Evolutionary conservation across 176 grass and related monocot genomes (phyloP).

Genomic region (Saccharum officinarum): DNA sequence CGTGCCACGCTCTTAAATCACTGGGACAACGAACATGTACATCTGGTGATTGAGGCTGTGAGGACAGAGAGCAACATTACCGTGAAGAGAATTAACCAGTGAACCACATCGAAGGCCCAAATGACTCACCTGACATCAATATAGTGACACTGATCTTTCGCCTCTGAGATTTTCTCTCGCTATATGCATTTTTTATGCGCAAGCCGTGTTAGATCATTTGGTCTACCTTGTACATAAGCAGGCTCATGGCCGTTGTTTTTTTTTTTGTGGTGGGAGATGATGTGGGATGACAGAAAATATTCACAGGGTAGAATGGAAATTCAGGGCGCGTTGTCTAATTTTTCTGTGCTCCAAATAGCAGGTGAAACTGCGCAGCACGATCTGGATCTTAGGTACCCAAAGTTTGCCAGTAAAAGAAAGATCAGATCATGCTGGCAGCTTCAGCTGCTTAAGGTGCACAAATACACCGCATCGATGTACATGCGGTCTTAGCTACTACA

Average conservation of each 20-base stretch:
- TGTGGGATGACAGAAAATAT: background rate
- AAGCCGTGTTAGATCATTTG: background rate
- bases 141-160: background rate
- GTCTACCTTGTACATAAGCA: background rate
- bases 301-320: background rate
- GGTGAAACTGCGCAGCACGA: constrained; percentile 90
- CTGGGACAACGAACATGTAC: background rate
- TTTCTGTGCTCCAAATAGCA: constrained; percentile 55
- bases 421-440: constrained; percentile 89
- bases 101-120: background rate
- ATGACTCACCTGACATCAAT: background rate
- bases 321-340: background rate
- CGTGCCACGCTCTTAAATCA: background rate
- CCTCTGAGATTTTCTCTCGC: background rate
- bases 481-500: background rate
- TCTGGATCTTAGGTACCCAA: constrained; percentile 47
- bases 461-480: background rate
- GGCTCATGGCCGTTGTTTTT: background rate
- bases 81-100: background rate
- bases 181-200: background rate
- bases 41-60: background rate
- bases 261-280: background rate
- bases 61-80: background rate
- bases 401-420: constrained; percentile 7
- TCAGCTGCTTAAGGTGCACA: constrained; percentile 65